Base-by-base conservation (phyloP, 2,329 filamentous ascomycete species). In the Seiridium cupressi region DNA sequence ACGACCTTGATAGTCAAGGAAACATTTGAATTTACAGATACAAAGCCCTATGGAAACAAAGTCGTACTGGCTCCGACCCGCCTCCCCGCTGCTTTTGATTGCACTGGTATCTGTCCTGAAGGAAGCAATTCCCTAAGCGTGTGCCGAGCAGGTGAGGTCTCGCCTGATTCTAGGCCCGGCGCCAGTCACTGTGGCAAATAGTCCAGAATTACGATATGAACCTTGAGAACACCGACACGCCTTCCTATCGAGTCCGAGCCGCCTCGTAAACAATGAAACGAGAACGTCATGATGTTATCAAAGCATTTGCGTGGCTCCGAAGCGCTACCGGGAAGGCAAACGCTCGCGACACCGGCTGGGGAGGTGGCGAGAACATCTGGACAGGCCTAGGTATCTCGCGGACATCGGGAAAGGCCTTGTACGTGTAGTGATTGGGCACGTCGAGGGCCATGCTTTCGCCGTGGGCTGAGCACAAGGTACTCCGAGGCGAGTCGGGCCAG, bases 331-430 rank as follows among this genome's bases (percentile, higher is more conserved):
- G 35, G 10, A 36, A n/a, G 32, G 34, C 18, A 7, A 5, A 35
- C 18, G 49, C 11, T 35, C 35, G 35, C 13, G 49, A 53, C 3
- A 35, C 32, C 6, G 49, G 49, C 5, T 36, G 11, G 3, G 49
- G 31, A 8, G 49, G 3, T 31, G 31, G 18, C 32, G 31, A 53
- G 49, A 53, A 53, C 34, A 9, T n/a, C n/a, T 13, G 42, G 8
- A n/a, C 49, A 10, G 61, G 56, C 11, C 61, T 44, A 11, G 61
- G 61, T 11, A 59, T 59, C 55, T 62, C 61, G 4, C 59, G 55
- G n/a, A 61, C 61, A n/a, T 61, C 59, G 11, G 55, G 3, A 49
- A 57, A 57, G 36, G 34, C 26, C 34, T 38, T 55, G 11, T 53
- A 7, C 10, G 56, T 13, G 13, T 44, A 44, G 11, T 13, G 35